Evolutionary conservation across 768 basidiomycete species (phyloP), one percentile per base, ranked within the genome.

Genomic region (Mycena floridula): DNA sequence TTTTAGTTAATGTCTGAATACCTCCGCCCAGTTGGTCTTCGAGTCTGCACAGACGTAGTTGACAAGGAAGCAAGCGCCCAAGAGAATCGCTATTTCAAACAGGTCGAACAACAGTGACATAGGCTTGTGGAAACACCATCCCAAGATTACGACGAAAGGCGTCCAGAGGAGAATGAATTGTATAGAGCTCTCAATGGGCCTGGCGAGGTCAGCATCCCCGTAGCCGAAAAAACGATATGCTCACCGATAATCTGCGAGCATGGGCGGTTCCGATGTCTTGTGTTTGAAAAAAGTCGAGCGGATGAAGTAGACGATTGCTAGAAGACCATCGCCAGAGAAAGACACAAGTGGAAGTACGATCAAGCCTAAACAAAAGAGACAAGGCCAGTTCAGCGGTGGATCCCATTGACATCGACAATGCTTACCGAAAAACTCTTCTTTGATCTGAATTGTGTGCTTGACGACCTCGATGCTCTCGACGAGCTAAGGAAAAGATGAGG

Each of bases 351-450:
- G 73, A 18, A 75, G 63, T 16, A 75, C 60, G 46, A 75, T 57
- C 42, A 75, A 58, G n/a, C 73, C 73, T 48, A 74, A 74, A 68
- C 67, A 73, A n/a, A n/a, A n/a, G n/a, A n/a, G n/a, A n/a, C n/a
- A n/a, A n/a, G n/a, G n/a, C 28, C 23, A 38, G 28, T 15, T 32
- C 24, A 25, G n/a, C n/a, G n/a, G n/a, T n/a, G n/a, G n/a, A n/a
- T n/a, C n/a, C n/a, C n/a, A n/a, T n/a, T n/a, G n/a, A n/a, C n/a
- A n/a, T n/a, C n/a, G n/a, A n/a, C n/a, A n/a, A n/a, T n/a, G n/a
- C n/a, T n/a, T n/a, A n/a, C n/a, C n/a, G n/a, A n/a, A n/a, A n/a
- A n/a, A n/a, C n/a, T n/a, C n/a, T n/a, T n/a, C n/a, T n/a, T n/a
- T n/a, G n/a, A n/a, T n/a, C n/a, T n/a, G n/a, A n/a, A n/a, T n/a